phyloP scores from a whole-genome alignment of 352 stramenopile species.

The Blastocystis sp. region DNA sequence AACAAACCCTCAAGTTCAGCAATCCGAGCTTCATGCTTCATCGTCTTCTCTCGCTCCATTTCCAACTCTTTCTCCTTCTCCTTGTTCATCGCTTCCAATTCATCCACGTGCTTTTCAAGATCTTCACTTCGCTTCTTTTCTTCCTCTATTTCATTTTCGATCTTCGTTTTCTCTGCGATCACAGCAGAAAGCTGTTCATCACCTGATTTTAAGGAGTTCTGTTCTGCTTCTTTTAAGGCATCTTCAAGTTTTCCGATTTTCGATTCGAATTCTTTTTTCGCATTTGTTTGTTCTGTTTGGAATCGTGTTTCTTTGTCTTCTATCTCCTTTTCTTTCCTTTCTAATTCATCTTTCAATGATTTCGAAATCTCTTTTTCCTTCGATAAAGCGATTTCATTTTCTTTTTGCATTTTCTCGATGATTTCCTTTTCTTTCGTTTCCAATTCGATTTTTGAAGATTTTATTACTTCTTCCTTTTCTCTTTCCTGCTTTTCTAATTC shows the following conservation, averaged over 20 bases:
- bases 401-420: background rate
- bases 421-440: background rate
- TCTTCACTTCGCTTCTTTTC: background rate
- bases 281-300: background rate
- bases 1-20: background rate
- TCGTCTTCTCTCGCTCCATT: background rate
- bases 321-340: background rate
- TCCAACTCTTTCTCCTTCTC: background rate
- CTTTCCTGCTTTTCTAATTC: background rate
- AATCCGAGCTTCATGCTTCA: background rate
- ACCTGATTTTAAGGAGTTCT: background rate
- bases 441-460: background rate
- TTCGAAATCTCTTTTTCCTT: background rate
- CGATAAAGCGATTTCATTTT: background rate
- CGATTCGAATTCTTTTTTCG: background rate
- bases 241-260: background rate
- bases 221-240: background rate
- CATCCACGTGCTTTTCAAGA: background rate
- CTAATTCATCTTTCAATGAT: background rate
- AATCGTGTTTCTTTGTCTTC: background rate
- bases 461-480: background rate
- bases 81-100: background rate
- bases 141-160: background rate
- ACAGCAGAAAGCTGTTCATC: background rate
- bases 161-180: background rate